Conservation (phyloP, 2,329 filamentous ascomycete species). For the Whalleya microplaca region DNA sequence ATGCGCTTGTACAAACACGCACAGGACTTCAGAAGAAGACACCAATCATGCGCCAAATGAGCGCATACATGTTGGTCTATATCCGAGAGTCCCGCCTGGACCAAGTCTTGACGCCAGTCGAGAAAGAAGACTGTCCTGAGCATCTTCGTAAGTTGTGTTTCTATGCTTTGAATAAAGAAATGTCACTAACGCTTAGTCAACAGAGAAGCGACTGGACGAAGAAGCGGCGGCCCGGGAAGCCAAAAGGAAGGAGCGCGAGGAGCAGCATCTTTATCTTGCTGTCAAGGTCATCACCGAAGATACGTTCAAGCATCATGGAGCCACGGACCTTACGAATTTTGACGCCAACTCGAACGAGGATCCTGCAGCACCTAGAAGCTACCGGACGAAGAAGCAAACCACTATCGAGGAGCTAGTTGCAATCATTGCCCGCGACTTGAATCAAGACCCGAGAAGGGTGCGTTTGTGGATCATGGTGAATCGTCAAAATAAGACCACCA, state of each 20-base stretch:
- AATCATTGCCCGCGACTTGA: constrained; percentile 71
- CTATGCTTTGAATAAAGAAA: constrained; percentile 22
- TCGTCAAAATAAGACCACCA: constrained; percentile 93
- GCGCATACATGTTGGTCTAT: constrained; percentile 99
- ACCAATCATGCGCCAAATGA: constrained; percentile 69
- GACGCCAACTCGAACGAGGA: constrained; percentile 61
- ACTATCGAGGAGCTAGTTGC: constrained; percentile 75
- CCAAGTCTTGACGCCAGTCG: constrained; percentile 75
- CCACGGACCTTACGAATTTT: constrained; percentile 78
- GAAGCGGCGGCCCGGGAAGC: constrained; percentile 78
- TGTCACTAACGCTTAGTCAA: constrained; percentile 14
- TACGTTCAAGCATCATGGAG: constrained; percentile 79
- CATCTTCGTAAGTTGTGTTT: constrained; percentile 70
- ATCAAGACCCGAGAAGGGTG: constrained; percentile 68
- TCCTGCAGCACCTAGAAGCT: constrained; percentile 69
- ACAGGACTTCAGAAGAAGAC: constrained; percentile 56
- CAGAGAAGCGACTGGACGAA: constrained; percentile 76
- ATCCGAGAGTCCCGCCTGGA: constrained; percentile 87
- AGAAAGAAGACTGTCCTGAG: constrained; percentile 75
- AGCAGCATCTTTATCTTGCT: constrained; percentile 90
- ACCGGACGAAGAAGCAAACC: constrained; percentile 75
- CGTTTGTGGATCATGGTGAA: constrained; percentile 98
- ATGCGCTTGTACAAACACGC: constrained; percentile 51
- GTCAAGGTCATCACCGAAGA: constrained; percentile 81
- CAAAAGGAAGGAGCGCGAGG: constrained; percentile 84